These are phyloP conservation scores for Eragrostis tef DNA, from an alignment of 202 grass and related monocot genomes.

Conservation along the genomic window DNA sequence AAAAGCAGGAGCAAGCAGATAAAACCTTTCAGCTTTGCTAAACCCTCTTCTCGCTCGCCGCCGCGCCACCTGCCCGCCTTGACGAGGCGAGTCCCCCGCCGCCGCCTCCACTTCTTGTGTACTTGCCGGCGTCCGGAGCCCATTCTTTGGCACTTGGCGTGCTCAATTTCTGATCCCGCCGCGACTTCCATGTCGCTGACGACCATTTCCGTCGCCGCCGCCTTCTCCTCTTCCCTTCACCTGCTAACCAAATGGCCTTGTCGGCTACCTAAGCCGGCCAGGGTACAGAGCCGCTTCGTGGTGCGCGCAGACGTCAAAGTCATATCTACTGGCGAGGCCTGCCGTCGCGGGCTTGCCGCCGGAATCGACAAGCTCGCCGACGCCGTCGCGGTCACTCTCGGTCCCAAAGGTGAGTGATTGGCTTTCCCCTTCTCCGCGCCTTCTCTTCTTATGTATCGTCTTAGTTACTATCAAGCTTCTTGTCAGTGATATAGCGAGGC, in stretches of 20 bases:
- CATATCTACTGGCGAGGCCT: slow-evolving; percentile 66
- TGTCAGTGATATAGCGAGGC: not conserved
- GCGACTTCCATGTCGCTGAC: slow-evolving; percentile 31
- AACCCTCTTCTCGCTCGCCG: slow-evolving; percentile 15
- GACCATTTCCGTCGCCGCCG: slow-evolving; percentile 17
- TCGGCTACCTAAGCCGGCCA: not conserved
- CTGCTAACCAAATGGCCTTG: slow-evolving; percentile 29
- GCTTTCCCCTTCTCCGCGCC: not conserved
- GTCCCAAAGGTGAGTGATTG: slow-evolving; percentile 69
- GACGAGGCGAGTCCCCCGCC: not conserved
- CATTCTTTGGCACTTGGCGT: not conserved
- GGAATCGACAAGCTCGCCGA: slow-evolving; percentile 94
- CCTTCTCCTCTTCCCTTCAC: slow-evolving; percentile 2
- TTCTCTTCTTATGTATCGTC: slow-evolving; percentile 7
- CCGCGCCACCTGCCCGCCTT: not conserved
- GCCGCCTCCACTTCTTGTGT: not conserved
- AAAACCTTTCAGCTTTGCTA: slow-evolving; percentile 29
- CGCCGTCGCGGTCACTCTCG: slow-evolving; percentile 80
- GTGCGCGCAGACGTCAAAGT: slow-evolving; percentile 70
- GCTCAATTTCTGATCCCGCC: not conserved
- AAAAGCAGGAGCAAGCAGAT: not conserved
- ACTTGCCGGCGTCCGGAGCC: not conserved
- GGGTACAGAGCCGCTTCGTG: slow-evolving; percentile 33
- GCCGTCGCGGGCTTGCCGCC: slow-evolving; percentile 68
- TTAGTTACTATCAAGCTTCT: not conserved